Conservation (phyloP, 306 rosid species). For the Fragaria nilgerrensis region DNA sequence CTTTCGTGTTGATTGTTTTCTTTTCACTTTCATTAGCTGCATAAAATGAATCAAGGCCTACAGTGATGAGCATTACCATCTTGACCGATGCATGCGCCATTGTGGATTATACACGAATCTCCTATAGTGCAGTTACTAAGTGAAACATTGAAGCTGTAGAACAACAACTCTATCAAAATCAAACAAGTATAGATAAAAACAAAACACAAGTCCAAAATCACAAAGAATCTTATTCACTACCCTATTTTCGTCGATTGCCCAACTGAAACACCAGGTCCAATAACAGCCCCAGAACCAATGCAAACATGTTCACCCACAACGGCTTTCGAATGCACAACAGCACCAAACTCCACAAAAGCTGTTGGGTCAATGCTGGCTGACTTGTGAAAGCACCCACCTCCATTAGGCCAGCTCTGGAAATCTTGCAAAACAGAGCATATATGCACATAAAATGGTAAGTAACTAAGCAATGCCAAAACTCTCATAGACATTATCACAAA, state of each 20-base stretch:
- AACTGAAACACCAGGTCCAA: conserved; percentile 71
- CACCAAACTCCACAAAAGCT: conserved; percentile 65
- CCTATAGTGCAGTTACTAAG: conserved; percentile 79
- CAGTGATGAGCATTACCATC: conserved; percentile 60
- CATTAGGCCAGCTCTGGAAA: conserved; percentile 68
- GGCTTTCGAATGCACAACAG: conserved; percentile 66
- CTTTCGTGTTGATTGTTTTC: neutral
- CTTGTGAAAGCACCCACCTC: conserved; percentile 75
- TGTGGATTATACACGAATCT: conserved; percentile 77
- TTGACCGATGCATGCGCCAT: conserved; percentile 92
- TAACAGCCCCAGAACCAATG: conserved; percentile 71
- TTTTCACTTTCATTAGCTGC: neutral
- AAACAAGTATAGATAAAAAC: neutral
- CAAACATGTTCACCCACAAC: conserved; percentile 53
- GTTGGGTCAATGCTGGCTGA: conserved; percentile 66
- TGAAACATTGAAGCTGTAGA: conserved; percentile 67
- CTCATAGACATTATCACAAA: conserved; percentile 28
- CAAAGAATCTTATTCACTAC: conserved; percentile 21
- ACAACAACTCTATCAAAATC: conserved; percentile 6
- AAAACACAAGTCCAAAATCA: neutral
- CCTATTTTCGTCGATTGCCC: conserved; percentile 68
- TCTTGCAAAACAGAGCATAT: conserved; percentile 41
- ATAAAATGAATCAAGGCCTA: conserved; percentile 17
- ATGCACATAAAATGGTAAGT: neutral
- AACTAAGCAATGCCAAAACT: conserved; percentile 11